Base-by-base conservation (phyloP, 345 rosid species). In the Ceriops zippeliana region DNA sequence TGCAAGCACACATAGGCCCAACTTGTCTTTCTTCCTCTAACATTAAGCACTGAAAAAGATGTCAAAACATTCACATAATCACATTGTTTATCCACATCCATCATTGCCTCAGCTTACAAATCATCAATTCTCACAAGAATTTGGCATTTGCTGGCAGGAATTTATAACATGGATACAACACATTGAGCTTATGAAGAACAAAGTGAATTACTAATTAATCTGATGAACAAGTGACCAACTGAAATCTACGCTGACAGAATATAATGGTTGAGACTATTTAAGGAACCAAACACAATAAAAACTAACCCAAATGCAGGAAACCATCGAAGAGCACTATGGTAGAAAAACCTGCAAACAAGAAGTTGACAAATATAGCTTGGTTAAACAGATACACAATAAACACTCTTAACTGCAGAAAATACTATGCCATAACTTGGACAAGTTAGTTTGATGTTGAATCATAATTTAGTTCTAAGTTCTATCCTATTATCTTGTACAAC, bases 281-380 rank as follows among this genome's bases (percentile, higher is more conserved):
- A 70, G 52, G 38, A 58, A 67, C 57, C 5, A 37, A 42, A 61
- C 13, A 28, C 37, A 46, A 72, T 30, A 68, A 63, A 67, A 58
- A 82, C 98, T 84, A 68, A 87, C 97, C 97, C 96, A 28, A 66
- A 87, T 66, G 80, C 72, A 53, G 95, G 96, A 77, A 93, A 93
- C 95, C 95, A 93, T 65, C 52, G 79, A 73, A 93, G 89, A 63
- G 93, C 95, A 74, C 98, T 89, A 56, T 93, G 97, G 82, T 90
- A 93, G 84, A 93, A 93, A 78, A 93, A 93, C 82, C 96, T 93
- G 86, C 69, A 74, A 78, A 67, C 63, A 21, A 26, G 37, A 75
- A 57, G 58, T 66, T 27, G 5, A 46, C 73, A 57, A 46, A 30
- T 57, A 58, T 69, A 26, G 38, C 5, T 4, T 6, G 1, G 11